Conservation (phyloP, 257 asterid species). For the Ophiorrhiza pumila region DNA sequence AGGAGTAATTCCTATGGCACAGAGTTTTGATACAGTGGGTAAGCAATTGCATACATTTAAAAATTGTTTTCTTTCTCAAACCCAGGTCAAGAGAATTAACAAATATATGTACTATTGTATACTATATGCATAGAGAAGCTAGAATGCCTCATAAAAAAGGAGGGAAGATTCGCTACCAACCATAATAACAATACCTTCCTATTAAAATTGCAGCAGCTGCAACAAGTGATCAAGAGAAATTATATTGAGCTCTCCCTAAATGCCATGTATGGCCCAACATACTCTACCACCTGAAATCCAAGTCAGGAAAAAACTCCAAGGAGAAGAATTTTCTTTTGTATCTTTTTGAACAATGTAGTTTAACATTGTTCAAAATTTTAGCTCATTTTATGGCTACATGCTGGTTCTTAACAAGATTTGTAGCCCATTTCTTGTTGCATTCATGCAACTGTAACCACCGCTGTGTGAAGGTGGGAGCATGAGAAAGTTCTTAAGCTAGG, state of each 20-base stretch:
- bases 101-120: neutral
- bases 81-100: neutral
- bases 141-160: neutral
- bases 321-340: neutral
- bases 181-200: neutral
- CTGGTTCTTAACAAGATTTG: neutral
- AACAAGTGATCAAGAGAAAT: neutral
- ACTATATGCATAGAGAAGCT: neutral
- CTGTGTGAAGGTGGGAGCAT: neutral
- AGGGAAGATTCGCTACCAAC: neutral
- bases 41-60: slow-evolving; percentile 19
- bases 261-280: neutral
- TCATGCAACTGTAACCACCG: neutral
- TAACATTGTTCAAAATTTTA: neutral
- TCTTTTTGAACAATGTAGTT: neutral
- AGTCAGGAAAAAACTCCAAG: neutral
- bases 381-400: neutral
- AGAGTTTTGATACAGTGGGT: slow-evolving; percentile 91
- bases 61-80: neutral
- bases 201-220: neutral
- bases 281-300: neutral
- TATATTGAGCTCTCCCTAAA: neutral
- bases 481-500: neutral
- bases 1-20: slow-evolving; percentile 86
- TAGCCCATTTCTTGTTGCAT: neutral